phyloP scores from a whole-genome alignment of 2,329 filamentous ascomycete genomes.

The Neofusicoccum cordaticola region DNA sequence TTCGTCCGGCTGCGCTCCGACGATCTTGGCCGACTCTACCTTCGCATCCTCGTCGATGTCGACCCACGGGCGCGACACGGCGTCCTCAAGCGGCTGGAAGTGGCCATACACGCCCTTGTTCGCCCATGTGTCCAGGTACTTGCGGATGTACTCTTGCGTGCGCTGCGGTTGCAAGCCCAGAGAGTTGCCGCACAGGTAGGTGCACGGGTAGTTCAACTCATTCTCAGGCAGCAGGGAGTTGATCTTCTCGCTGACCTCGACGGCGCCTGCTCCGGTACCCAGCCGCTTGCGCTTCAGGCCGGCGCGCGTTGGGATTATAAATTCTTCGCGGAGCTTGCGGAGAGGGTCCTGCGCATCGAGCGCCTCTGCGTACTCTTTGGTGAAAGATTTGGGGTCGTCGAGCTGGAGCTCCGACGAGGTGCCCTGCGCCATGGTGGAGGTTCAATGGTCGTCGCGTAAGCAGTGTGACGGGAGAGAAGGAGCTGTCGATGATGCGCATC shows the following conservation, averaged over 20 bases:
- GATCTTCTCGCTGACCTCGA: neutral
- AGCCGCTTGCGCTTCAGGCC: slow-evolving; percentile 64
- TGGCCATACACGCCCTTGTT: slow-evolving; percentile 82
- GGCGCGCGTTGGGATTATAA: slow-evolving; percentile 71
- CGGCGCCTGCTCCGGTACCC: slow-evolving; percentile 7
- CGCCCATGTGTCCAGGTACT: slow-evolving; percentile 79
- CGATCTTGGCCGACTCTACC: slow-evolving; percentile 65
- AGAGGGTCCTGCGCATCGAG: slow-evolving; percentile 40
- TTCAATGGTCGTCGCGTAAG: neutral
- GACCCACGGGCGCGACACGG: slow-evolving; percentile 69
- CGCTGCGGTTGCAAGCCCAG: slow-evolving; percentile 77
- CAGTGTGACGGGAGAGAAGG: neutral
- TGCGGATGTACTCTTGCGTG: slow-evolving; percentile 62
- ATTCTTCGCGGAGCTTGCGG: slow-evolving; percentile 58
- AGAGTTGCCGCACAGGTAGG: slow-evolving; percentile 89
- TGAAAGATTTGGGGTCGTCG: slow-evolving; percentile 24
- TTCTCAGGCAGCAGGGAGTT: slow-evolving; percentile 17
- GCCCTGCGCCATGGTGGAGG: neutral
- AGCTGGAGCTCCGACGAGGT: neutral
- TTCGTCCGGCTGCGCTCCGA: slow-evolving; percentile 70
- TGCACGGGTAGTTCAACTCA: slow-evolving; percentile 44
- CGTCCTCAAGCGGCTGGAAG: slow-evolving; percentile 67
- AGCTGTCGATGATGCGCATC: neutral
- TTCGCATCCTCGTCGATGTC: slow-evolving; percentile 75
- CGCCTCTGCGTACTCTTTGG: slow-evolving; percentile 30